These are phyloP conservation scores for Actinomortierella ambigua DNA, from an alignment of 371 early-diverging fungal genomes.

Conservation along the genomic window DNA sequence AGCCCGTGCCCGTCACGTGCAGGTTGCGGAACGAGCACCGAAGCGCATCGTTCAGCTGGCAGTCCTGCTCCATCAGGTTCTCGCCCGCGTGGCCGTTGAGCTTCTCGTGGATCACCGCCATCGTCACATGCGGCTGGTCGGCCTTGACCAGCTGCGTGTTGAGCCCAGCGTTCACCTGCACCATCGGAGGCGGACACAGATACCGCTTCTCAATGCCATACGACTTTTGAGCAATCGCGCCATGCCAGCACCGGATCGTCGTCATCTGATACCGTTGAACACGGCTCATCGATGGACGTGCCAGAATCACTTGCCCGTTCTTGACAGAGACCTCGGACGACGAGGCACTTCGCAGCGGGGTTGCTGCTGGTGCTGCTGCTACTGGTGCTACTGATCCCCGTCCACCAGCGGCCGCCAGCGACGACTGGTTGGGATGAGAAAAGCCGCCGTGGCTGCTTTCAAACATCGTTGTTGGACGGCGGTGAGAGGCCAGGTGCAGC, in stretches of 20 bases:
- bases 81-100: conserved; percentile 44
- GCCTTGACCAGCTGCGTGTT: conserved; percentile 49
- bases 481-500: conserved; percentile 27
- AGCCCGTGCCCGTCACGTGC: conserved; percentile 69
- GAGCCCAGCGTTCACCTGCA: conserved; percentile 59
- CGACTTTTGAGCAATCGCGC: conserved; percentile 77
- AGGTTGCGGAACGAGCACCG: conserved; percentile 55
- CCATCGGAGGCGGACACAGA: conserved; percentile 79
- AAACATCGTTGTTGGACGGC: conserved; percentile 1
- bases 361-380: too few species aligned
- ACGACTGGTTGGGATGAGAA: too few species aligned
- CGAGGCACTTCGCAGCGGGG: too few species aligned
- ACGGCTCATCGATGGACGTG: too few species aligned
- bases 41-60: conserved; percentile 28
- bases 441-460: too few species aligned
- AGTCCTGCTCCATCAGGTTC: conserved; percentile 46
- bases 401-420: too few species aligned
- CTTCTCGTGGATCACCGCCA: conserved; percentile 57
- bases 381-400: too few species aligned
- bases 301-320: too few species aligned
- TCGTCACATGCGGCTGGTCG: conserved; percentile 60
- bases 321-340: too few species aligned
- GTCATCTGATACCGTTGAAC: conserved; percentile 50
- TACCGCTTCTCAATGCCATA: conserved; percentile 84
- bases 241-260: conserved; percentile 67